Percentiles rank a stretch among this genome's conserved stretches.
Conservation (phyloP, 495 filamentous ascomycete genomes). For the Xylaria grammica region DNA sequence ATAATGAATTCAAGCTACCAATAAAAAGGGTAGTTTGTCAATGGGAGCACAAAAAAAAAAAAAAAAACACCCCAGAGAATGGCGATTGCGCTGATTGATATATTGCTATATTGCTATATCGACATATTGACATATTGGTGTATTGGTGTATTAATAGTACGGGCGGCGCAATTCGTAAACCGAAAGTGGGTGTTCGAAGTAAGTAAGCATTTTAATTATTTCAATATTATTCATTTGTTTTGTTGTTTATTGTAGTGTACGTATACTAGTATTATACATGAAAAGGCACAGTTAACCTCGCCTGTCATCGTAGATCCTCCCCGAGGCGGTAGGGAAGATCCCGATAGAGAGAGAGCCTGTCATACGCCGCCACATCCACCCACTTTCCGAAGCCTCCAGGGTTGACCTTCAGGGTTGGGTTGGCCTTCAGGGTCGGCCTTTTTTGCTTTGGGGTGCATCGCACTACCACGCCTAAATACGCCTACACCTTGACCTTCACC, state of each 20-base stretch:
- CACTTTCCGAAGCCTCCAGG: conserved; percentile 2
- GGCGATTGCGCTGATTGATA: neutral
- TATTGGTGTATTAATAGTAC: no score
- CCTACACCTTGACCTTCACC: no score
- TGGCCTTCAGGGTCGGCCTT: no score
- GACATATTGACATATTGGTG: no score
- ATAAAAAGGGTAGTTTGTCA: neutral
- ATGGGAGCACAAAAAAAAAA: no score
- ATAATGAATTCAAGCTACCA: neutral
- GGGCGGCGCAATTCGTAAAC: no score
- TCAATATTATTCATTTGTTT: no score
- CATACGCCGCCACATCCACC: neutral
- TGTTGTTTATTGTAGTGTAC: neutral
- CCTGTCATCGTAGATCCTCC: neutral
- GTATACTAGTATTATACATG: neutral
- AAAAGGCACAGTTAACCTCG: neutral
- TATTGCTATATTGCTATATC: no score
- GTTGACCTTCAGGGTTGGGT: no score
- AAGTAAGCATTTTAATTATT: no score
- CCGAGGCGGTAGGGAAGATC: neutral
- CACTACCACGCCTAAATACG: neutral
- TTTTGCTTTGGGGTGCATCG: neutral
- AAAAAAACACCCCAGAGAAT: neutral
- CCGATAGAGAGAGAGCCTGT: neutral
- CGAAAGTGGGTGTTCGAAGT: no score